These are phyloP conservation scores for Dothidotthia symphoricarpi DNA, from an alignment of 2,329 filamentous ascomycete species.

Conservation along the genomic window DNA sequence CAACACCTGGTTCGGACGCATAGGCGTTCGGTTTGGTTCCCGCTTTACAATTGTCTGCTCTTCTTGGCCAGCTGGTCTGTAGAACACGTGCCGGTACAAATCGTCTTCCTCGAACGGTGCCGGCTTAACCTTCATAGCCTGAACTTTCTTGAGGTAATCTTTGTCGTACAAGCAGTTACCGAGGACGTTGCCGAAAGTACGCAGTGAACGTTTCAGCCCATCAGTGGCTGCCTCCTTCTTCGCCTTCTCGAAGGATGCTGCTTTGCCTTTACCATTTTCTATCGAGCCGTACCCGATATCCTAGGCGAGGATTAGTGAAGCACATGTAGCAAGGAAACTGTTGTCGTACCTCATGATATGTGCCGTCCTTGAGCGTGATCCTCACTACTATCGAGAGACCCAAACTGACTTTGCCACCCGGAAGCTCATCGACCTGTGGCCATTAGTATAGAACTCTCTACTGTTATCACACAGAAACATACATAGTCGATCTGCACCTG, in stretches of 20 bases:
- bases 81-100: slow-evolving; percentile 79
- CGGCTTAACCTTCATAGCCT: slow-evolving; percentile 78
- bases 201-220: slow-evolving; percentile 80
- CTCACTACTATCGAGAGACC: slow-evolving; percentile 88
- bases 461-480: slow-evolving; percentile 20
- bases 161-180: slow-evolving; percentile 99
- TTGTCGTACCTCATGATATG: slow-evolving; percentile 73
- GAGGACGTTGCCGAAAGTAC: slow-evolving; percentile 92
- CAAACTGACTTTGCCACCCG: slow-evolving; percentile 75
- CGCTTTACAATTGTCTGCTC: slow-evolving; percentile 30
- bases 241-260: slow-evolving; percentile 93
- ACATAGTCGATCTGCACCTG: slow-evolving; percentile 93
- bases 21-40: slow-evolving; percentile 26
- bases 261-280: slow-evolving; percentile 94
- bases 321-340: neutral
- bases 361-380: slow-evolving; percentile 86
- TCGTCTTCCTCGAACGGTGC: slow-evolving; percentile 75
- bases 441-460: slow-evolving; percentile 10
- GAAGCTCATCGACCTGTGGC: slow-evolving; percentile 71
- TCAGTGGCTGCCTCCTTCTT: slow-evolving; percentile 98
- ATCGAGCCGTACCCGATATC: slow-evolving; percentile 96
- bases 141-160: slow-evolving; percentile 85
- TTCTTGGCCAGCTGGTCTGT: slow-evolving; percentile 49
- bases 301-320: slow-evolving; percentile 33
- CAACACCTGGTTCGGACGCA: slow-evolving; percentile 22